These are phyloP conservation scores for Durusdinium trenchii DNA, from an alignment of 73 alveolate genomes.

Conservation along the genomic window DNA sequence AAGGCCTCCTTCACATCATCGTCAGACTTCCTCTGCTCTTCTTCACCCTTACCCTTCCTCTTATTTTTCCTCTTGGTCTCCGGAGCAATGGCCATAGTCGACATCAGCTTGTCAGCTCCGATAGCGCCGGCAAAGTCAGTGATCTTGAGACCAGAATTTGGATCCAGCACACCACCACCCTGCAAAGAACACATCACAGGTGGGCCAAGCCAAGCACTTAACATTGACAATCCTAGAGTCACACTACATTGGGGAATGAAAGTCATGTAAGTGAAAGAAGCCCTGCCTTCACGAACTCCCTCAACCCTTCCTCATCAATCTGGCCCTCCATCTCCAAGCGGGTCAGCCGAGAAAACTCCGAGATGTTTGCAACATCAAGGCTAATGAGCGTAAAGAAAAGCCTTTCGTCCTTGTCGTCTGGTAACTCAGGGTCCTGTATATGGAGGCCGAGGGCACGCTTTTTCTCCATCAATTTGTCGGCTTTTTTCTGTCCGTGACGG, in stretches of 20 bases:
- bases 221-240: no score
- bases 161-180: constrained; percentile 58
- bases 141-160: neutral
- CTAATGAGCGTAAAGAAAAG: constrained; percentile 2
- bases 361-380: neutral
- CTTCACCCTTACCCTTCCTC: neutral
- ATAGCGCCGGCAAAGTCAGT: neutral
- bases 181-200: no score
- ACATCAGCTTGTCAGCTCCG: neutral
- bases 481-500: neutral
- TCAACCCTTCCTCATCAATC: constrained; percentile 35
- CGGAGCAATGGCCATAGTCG: neutral
- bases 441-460: neutral
- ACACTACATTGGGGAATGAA: no score
- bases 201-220: no score
- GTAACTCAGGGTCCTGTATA: constrained; percentile 64
- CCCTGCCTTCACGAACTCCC: constrained; percentile 28
- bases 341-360: neutral
- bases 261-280: no score
- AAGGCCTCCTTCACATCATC: neutral
- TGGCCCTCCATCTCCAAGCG: constrained; percentile 25
- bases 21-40: neutral
- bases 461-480: neutral
- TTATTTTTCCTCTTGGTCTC: neutral
- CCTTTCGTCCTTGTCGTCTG: constrained; percentile 3